Conservation (phyloP, 108 stramenopile species). For the Nannochloropsis gaditana region DNA sequence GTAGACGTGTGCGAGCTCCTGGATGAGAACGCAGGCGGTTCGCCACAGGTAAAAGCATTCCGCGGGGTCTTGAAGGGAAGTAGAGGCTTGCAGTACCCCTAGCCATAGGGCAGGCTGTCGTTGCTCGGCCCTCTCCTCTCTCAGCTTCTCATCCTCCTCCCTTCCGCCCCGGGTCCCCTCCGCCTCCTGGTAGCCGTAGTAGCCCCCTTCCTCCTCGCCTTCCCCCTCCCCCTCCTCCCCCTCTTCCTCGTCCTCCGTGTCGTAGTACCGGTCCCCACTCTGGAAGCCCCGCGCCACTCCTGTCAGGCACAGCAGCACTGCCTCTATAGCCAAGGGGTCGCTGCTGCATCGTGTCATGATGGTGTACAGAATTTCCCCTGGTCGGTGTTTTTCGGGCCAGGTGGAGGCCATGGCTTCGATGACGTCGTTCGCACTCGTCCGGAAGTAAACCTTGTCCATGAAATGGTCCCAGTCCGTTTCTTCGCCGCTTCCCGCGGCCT, state of each 20-base stretch:
- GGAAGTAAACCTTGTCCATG: slow-evolving; percentile 8
- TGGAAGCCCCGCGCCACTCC: not conserved
- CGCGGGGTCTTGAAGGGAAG: not conserved
- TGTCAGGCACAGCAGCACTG: not conserved
- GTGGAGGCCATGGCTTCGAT: not conserved
- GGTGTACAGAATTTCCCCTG: not conserved
- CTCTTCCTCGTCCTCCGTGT: not conserved
- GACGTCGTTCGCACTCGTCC: slow-evolving; percentile 5
- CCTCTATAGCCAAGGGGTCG: not conserved
- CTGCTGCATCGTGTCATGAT: slow-evolving; percentile 2
- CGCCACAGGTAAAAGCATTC: not conserved
- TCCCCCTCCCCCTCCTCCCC: not conserved
- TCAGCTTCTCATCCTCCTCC: not conserved
- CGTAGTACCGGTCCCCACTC: not conserved
- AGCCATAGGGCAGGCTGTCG: not conserved
- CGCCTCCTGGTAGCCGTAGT: not conserved
- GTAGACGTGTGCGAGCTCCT: not conserved
- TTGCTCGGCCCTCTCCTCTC: not conserved
- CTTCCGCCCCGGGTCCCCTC: not conserved
- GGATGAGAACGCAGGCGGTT: not conserved
- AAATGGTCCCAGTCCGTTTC: slow-evolving; percentile 5
- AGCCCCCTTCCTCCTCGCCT: not conserved
- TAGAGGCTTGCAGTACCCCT: not conserved
- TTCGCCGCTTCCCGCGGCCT: not conserved
- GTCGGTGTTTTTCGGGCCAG: not conserved